Conservation (phyloP, 495 filamentous ascomycete species). For the Durotheca rogersii region DNA sequence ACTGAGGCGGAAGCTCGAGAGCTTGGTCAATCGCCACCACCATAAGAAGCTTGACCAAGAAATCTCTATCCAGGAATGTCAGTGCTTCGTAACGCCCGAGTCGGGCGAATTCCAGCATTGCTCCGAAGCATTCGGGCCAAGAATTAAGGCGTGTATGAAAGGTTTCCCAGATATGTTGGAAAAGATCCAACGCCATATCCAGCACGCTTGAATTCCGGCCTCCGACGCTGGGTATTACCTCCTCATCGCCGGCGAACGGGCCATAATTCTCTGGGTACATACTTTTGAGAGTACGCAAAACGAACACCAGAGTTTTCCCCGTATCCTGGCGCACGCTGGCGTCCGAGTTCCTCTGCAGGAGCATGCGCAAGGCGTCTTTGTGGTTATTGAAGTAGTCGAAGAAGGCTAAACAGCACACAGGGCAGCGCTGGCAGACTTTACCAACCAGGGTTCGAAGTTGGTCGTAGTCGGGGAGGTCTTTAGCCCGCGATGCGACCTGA, state of each 20-base stretch:
- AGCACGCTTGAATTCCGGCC: conserved; percentile 6
- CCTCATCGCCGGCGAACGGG: conserved; percentile 31
- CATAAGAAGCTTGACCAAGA: conserved; percentile 58
- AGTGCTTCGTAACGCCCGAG: conserved; percentile 56
- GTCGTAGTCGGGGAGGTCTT: conserved; percentile 66
- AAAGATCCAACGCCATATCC: conserved; percentile 34
- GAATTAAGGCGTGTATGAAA: conserved; percentile 59
- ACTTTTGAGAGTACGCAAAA: conserved; percentile 54
- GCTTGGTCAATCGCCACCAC: conserved; percentile 62
- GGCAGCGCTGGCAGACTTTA: conserved; percentile 54
- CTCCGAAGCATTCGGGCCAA: conserved; percentile 81
- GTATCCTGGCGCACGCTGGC: conserved; percentile 59
- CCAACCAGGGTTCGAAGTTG: conserved; percentile 55
- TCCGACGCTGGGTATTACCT: conserved; percentile 1
- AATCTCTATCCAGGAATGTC: conserved; percentile 55
- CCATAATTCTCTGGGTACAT: conserved; percentile 46
- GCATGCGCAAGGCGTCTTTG: conserved; percentile 58
- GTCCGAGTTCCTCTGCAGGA: conserved; percentile 67
- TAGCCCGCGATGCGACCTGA: conserved; percentile 72
- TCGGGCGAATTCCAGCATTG: conserved; percentile 60
- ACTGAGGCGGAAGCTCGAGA: conserved; percentile 44
- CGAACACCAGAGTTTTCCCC: conserved; percentile 55
- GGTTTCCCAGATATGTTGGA: conserved; percentile 56
- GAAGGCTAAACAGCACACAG: conserved; percentile 56
- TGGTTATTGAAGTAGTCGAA: conserved; percentile 64